Conservation (phyloP, 2,329 filamentous ascomycete species). For the Trichoderma sp. region DNA sequence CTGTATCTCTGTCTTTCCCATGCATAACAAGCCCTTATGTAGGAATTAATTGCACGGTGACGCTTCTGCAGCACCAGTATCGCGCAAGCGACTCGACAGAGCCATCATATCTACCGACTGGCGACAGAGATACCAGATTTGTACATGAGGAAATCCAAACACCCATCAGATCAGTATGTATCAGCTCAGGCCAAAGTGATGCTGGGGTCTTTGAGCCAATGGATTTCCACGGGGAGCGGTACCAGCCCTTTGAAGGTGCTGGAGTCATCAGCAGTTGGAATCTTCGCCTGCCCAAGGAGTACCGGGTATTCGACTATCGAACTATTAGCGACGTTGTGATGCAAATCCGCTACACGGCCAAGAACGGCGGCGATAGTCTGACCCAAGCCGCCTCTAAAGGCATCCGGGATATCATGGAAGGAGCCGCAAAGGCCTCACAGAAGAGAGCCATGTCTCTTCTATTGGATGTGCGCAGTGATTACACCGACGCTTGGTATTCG, state of each 20-base stretch:
- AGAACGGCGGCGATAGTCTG: constrained; percentile 26
- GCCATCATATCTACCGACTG: background rate
- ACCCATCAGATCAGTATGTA: background rate
- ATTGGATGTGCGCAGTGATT: no score
- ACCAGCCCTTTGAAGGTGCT: constrained; percentile 38
- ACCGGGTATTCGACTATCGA: constrained; percentile 33
- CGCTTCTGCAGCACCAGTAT: background rate
- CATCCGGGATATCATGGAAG: background rate
- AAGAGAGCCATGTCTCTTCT: no score
- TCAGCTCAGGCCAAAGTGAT: constrained; percentile 25
- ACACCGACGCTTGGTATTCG: no score
- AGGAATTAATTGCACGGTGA: background rate
- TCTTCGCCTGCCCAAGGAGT: constrained; percentile 29
- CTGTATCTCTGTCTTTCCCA: constrained; percentile 32
- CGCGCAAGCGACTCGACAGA: background rate
- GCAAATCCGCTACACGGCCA: constrained; percentile 34
- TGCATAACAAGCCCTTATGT: constrained; percentile 17
- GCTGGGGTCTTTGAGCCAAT: constrained; percentile 34
- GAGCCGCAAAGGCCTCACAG: no score
- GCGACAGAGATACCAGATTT: background rate
- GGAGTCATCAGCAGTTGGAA: constrained; percentile 34
- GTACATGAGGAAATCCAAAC: background rate
- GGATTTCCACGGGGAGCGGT: constrained; percentile 30
- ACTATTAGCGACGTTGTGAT: constrained; percentile 36
- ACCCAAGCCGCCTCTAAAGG: background rate